Base-by-base conservation (phyloP, 768 basidiomycete genomes). In the Auriscalpium microsporum region DNA sequence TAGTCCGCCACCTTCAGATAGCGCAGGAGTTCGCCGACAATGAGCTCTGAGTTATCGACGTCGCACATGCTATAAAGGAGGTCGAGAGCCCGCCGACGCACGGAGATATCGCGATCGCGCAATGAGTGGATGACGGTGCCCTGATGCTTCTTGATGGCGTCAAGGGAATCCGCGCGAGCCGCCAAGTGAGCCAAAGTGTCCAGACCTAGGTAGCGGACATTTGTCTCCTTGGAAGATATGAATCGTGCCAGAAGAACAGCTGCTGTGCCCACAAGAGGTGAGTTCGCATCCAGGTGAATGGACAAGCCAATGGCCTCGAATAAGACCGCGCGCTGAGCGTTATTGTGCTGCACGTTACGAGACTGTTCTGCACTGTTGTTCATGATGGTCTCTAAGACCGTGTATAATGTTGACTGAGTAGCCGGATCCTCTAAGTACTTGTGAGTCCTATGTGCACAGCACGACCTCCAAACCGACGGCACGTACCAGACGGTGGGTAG, bases 1-100 rank as follows among this genome's bases (percentile, higher is more conserved):
- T 97, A 98, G 69, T 99, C 96, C 8, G 96, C 96, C n/a, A 96
- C 83, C 67, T 83, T 84, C 56, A 99, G 81, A 69, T 97, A 99
- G 55, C 90, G 83, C 54, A 99, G 75, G 16, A 99, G 78, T 70
- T 99, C 95, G 38, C 89, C 94, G 36, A 99, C 96, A 64, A 98
- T 94, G 58, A 90, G 74, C 67, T 96, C 94, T 6, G 95, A 91
- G 70, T 97, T 99, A 65, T 90, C 87, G n/a, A 86, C 78, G 68
- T 99, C 96, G 70, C 96, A 98, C 96, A 99, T 99, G 73, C 93
- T 95, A 72, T 98, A 98, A 9, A 99, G 78, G 51, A 99, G 78
- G 71, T 99, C 96, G 56, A 99, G 78, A 10, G 94, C 96, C 50
- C 96, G 80, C 53, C 96, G 77, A 36, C 96, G 83, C 47, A 99